Conservation (phyloP, 2,329 filamentous ascomycete species). For the Verticillium tricorpus region DNA sequence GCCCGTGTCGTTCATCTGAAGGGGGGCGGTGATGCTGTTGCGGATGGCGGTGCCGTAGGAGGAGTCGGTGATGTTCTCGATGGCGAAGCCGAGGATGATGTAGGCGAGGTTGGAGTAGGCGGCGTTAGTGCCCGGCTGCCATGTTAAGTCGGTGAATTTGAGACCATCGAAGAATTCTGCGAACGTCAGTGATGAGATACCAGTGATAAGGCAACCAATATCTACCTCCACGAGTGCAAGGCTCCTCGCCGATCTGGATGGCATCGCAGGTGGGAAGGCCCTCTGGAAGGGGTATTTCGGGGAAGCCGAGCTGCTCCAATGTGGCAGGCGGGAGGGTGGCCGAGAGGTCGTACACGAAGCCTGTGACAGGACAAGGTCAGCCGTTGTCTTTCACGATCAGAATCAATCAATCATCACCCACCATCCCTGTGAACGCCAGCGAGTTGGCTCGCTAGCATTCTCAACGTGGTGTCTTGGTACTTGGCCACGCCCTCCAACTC, state of each 20-base stretch:
- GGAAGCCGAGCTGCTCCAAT: constrained; percentile 7
- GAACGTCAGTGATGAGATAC: not conserved
- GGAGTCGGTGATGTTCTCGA: constrained; percentile 16
- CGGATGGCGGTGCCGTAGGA: constrained; percentile 22
- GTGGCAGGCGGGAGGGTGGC: constrained; percentile 1
- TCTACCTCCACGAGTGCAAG: constrained; percentile 7
- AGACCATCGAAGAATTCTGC: constrained; percentile 14
- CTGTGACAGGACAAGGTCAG: not conserved
- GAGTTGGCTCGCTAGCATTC: constrained; percentile 13
- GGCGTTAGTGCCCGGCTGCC: constrained; percentile 12
- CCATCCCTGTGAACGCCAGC: constrained; percentile 12
- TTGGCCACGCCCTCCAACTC: constrained; percentile 22
- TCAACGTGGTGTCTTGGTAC: constrained; percentile 16
- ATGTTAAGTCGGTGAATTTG: constrained; percentile 11
- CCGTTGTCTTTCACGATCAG: too few relatives aligned
- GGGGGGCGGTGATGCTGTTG: constrained; percentile 33
- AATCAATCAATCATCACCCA: constrained; percentile 1
- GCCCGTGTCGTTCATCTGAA: constrained; percentile 36
- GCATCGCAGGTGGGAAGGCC: constrained; percentile 13
- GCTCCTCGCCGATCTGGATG: constrained; percentile 1
- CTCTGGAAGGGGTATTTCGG: constrained; percentile 2
- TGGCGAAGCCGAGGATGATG: constrained; percentile 14
- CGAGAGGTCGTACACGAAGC: constrained; percentile 10
- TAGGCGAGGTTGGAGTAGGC: constrained; percentile 19
- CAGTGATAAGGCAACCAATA: not conserved